Evolutionary conservation across 768 basidiomycete species (phyloP), one percentile per base, ranked within the genome.

Genomic region (Kwoniella europaea): DNA sequence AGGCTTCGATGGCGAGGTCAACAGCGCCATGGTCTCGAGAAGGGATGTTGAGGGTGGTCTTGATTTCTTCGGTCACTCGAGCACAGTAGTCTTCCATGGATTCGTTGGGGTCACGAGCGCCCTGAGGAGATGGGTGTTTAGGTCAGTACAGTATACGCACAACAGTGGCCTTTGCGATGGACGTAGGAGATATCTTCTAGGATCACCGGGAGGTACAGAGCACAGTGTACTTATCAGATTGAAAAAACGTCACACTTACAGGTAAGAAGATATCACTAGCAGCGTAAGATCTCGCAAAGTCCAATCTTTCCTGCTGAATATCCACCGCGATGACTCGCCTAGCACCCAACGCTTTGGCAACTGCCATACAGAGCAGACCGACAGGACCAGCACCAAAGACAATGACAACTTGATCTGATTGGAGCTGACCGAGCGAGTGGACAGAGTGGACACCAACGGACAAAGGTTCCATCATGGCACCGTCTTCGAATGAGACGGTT

Each of bases 391-490:
- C 94, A 22, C 95, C 95, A 77, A 94, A 96, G 67, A 98, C 86
- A 18, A 88, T 89, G 72, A 77, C 73, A 42, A 71, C 71, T 44
- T 79, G 62, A 63, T 74, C 72, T 22, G 91, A 86, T 62, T 87
- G 88, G 82, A 95, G 86, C 55, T 87, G 85, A 24, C 90, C 94
- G 24, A 96, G 86, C 72, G 87, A 91, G 60, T 88, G 86, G 46
- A 97, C 91, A 0, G 93, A 91, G 83, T 97, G 95, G 20, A 97
- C 88, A 6, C 89, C 96, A 42, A 98, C 96, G 18, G 95, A 89
- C 53, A 98, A 88, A 5, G 96, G 96, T 82, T 98, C 96, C 85
- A 97, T 93, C 91, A 97, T 91, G 10, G 95, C 94, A 56, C 95
- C 96, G 79, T 98, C 95, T 84, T 98, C 95, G 20, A 95, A 88